These are phyloP conservation scores for Trichoderma cornu-damae DNA, from an alignment of 2,329 filamentous ascomycete genomes.

Conservation along the genomic window DNA sequence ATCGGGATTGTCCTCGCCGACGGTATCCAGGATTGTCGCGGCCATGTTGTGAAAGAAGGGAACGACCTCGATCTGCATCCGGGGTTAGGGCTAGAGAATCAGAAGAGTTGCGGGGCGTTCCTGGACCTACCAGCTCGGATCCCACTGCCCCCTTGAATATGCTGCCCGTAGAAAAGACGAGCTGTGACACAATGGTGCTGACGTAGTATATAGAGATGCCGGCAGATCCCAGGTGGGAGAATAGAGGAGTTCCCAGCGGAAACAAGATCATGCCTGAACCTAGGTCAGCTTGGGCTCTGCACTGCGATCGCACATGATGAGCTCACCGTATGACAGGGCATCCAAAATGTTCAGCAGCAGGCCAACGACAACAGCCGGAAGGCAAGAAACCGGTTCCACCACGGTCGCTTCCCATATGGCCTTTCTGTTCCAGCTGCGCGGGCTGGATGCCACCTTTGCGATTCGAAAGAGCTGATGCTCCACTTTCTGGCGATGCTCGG, in stretches of 20 bases:
- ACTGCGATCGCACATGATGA: not conserved
- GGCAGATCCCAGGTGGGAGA: slow-evolving; percentile 79
- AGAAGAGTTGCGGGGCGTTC: not conserved
- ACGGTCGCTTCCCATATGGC: slow-evolving; percentile 60
- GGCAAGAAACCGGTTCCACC: slow-evolving; percentile 61
- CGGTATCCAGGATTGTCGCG: slow-evolving; percentile 69
- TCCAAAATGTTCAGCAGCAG: slow-evolving; percentile 89
- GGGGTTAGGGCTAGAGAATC: slow-evolving; percentile 11
- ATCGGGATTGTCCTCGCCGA: slow-evolving; percentile 76
- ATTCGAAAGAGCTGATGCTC: slow-evolving; percentile 30
- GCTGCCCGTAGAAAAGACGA: slow-evolving; percentile 83
- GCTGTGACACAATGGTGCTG: slow-evolving; percentile 88
- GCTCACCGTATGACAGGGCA: slow-evolving; percentile 80
- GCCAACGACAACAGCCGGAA: slow-evolving; percentile 85
- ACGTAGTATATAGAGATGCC: slow-evolving; percentile 99
- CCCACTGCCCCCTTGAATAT: slow-evolving; percentile 87
- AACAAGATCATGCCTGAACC: slow-evolving; percentile 80
- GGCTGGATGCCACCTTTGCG: slow-evolving; percentile 45
- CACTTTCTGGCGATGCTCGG: slow-evolving; percentile 30
- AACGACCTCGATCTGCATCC: slow-evolving; percentile 78
- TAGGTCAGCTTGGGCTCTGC: slow-evolving; percentile 17
- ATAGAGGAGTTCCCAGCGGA: slow-evolving; percentile 80
- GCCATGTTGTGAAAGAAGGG: slow-evolving; percentile 99
- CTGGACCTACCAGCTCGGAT: slow-evolving; percentile 70
- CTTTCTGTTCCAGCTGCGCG: slow-evolving; percentile 66